Percentiles rank a stretch among this genome's conserved stretches.
These are phyloP conservation scores for Chenopodium quinoa DNA, from an alignment of 148 eudicot species.

Conservation along the genomic window DNA sequence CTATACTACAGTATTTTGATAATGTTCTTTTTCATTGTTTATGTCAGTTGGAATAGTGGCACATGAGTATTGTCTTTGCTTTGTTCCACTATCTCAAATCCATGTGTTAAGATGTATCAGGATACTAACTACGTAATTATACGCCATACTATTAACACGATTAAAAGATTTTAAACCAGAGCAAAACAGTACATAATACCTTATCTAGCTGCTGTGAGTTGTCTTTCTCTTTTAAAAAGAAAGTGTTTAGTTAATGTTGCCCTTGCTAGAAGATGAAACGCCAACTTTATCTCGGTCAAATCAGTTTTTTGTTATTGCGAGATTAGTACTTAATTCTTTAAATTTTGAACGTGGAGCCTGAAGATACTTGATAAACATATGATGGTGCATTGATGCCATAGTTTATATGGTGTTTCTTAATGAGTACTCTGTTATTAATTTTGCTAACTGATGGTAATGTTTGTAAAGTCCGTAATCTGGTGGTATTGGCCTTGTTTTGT, in stretches of 20 bases:
- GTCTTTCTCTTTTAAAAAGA: background rate
- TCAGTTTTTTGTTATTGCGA: background rate
- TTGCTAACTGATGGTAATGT: background rate
- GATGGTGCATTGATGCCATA: too few relatives aligned
- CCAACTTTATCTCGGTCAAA: background rate
- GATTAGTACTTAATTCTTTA: too few relatives aligned
- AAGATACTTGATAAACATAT: too few relatives aligned
- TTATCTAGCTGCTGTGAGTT: too few relatives aligned
- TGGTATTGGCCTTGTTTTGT: background rate
- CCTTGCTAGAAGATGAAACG: background rate
- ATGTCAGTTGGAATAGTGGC: background rate
- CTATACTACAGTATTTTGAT: background rate
- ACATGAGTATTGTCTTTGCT: background rate
- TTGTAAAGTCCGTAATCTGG: background rate
- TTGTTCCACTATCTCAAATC: background rate
- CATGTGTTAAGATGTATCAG: background rate
- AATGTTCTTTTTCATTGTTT: background rate
- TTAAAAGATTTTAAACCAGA: background rate
- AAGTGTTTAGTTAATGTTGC: too few relatives aligned
- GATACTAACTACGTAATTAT: too few relatives aligned
- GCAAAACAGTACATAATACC: too few relatives aligned
- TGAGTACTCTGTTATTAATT: too few relatives aligned
- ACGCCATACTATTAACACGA: background rate
- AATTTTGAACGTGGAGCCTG: too few relatives aligned
- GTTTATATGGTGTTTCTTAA: too few relatives aligned